Conservation (phyloP, 139 green algal species). For the Penium margaritaceum region DNA sequence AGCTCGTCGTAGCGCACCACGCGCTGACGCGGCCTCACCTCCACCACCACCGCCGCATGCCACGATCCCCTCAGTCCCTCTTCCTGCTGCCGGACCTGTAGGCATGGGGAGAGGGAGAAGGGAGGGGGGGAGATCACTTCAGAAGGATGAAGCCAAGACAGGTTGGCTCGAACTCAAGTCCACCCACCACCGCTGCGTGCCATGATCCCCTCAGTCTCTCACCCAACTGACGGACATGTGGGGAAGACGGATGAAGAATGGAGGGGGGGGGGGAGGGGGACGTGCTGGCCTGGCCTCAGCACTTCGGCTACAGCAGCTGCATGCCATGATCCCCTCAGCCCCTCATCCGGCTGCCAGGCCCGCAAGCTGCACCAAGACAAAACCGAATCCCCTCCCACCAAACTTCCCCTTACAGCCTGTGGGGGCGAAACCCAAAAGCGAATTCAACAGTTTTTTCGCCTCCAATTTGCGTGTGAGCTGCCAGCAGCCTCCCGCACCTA, state of each 20-base stretch:
- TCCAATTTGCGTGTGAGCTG: no score
- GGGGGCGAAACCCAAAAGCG: no score
- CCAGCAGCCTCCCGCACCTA: no score
- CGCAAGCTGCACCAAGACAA: no score
- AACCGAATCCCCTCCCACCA: no score
- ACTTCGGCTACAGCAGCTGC: constrained; percentile 13
- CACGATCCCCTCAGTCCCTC: constrained; percentile 29
- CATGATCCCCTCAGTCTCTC: constrained; percentile 28
- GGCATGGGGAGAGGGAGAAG: no score
- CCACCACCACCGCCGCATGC: constrained; percentile 30
- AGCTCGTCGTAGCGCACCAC: constrained; percentile 32
- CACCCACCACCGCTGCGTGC: constrained; percentile 30
- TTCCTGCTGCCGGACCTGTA: constrained; percentile 37
- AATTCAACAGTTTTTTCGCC: no score
- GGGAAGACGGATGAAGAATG: no score
- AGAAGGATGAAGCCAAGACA: no score
- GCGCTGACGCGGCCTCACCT: background rate
- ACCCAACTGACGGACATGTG: constrained; percentile 34
- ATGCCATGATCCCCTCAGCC: constrained; percentile 37
- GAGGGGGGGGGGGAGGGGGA: no score
- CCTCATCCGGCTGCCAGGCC: constrained; percentile 30
- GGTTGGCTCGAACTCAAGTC: background rate
- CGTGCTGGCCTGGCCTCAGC: background rate
- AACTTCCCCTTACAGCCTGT: no score
- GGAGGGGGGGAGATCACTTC: no score